Base-by-base conservation (phyloP, 805 yeast species). In the Cyberlindnera mrakii region DNA sequence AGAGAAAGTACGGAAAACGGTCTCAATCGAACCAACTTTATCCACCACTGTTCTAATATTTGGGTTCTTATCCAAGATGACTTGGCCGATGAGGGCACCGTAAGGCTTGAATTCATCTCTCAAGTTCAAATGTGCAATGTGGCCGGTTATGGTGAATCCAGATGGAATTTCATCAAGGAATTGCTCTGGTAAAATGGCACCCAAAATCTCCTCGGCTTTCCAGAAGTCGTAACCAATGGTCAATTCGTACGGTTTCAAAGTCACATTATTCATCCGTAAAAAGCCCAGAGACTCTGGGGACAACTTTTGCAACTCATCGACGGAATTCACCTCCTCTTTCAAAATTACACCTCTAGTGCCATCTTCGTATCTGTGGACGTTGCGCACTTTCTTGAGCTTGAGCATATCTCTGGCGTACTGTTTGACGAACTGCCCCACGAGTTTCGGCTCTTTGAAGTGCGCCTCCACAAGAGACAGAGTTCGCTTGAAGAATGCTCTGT, bases 71-170 rank as follows among this genome's bases (percentile, higher is more conserved):
- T 91, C 97, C 43, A 93, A 64, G 20, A 91, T 80, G 1, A 91
- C 88, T 60, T 88, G 86, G 0, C 99, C 99, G 46, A 95, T 93
- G 16, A 93, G 59, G 2, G 67, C 50, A 37, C 85, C 90, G 58
- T 73, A 91, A 2, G 95, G 95, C 57, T 87, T 80, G 65, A 82
- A 93, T 57, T 86, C 93, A 33, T 82, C 84, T 36, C 89, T 71
- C 34, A 93, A 63, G 56, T 93, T 93, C 57, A 95, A 64, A 63
- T 93, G 99, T 0, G 98, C 99, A 45, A 93, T 75, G 64, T 93
- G 98, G 0, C 99, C 99, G 0, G 95, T 95, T 31, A 80, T 78
- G 1, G 98, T 86, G 61, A 85, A 93, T 0, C 98, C 95, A 1
- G 93, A 72, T 1, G 99, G 99, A 8, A 83, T 70, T 44, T 88